These are phyloP conservation scores for Candida chauliodis DNA, from an alignment of 805 yeast species.

Conservation along the genomic window DNA sequence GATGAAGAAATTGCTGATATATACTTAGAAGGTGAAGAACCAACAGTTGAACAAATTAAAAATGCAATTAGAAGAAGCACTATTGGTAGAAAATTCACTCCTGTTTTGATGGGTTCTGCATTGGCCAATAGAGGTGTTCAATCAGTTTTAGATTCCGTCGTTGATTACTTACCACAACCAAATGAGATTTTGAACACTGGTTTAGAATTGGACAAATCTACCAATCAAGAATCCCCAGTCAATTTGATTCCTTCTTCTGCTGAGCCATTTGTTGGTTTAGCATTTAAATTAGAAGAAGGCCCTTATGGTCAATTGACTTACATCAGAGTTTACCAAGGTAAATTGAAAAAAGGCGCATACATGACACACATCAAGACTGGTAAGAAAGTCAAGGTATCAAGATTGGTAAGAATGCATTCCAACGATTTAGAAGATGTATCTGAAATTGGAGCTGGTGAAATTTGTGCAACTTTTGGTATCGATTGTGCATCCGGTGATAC, in stretches of 20 bases:
- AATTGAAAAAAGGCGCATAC: constrained; percentile 82
- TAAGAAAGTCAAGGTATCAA: constrained; percentile 86
- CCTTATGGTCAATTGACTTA: constrained; percentile 97
- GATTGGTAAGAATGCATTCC: constrained; percentile 97
- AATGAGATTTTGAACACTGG: constrained; percentile 90
- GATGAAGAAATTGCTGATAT: constrained; percentile 97
- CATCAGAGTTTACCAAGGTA: constrained; percentile 95
- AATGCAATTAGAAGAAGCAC: constrained; percentile 92
- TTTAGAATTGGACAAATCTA: constrained; percentile 59
- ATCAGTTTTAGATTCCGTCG: constrained; percentile 92
- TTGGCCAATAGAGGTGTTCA: constrained; percentile 95
- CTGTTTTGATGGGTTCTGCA: constrained; percentile 99
- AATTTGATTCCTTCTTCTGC: constrained; percentile 67
- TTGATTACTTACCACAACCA: constrained; percentile 94
- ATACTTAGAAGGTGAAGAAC: constrained; percentile 85
- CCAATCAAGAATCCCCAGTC: constrained; percentile 58
- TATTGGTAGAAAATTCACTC: constrained; percentile 92
- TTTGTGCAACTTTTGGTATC: constrained; percentile 98
- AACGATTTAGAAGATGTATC: constrained; percentile 98
- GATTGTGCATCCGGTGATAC: constrained; percentile 99
- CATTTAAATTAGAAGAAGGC: constrained; percentile 99
- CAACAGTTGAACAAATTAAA: constrained; percentile 78
- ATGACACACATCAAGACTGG: constrained; percentile 89
- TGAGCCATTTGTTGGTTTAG: constrained; percentile 90
- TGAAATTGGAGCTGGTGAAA: constrained; percentile 96